Evolutionary conservation across 73 alveolate genomes (phyloP), one percentile per base, ranked within the genome.

Genomic region (Stentor roeselii): DNA sequence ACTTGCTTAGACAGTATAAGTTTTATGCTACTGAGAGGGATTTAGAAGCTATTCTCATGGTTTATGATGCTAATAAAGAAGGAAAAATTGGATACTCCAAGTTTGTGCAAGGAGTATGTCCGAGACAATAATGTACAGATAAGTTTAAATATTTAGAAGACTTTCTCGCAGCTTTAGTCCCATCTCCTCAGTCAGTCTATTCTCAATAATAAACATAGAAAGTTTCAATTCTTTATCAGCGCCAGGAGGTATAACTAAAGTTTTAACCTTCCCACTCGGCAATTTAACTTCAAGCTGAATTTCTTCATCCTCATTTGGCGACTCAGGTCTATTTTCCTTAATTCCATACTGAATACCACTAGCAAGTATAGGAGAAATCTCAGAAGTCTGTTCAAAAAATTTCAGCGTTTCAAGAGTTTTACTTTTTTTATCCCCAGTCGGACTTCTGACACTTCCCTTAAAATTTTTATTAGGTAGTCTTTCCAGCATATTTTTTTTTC

Each of bases 401-500:
- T 50, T 21, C 67, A 50, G 6, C 6, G 67, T 50, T 11, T 6
- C 67, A 50, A 21, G 6, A 50, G 67, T 50, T 50, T 50, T 50
- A 11, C 30, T 50, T 11, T 50, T 50, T 11, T 11, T 11, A 50
- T 50, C 67, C 6, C 30, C 67, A 11, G 21, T 11, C 6, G 67
- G 67, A 50, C 67, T 50, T 50, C 67, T 50, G 6, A 11, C 30
- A 11, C 67, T 21, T 50, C 67, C 67, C n/a, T n/a, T n/a, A n/a
- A n/a, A n/a, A n/a, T n/a, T n/a, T n/a, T n/a, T n/a, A n/a, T n/a
- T n/a, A 50, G 67, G 67, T 11, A 50, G 67, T 67, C 80, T 67
- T 67, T 67, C 80, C 34, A 21, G 11, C 41, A 67, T 67, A 67
- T 67, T 67, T 67, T 67, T 67, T 67, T 21, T 67, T 2, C n/a